phyloP scores from a whole-genome alignment of 2,329 filamentous ascomycete species.

The Cladosporium cucumerinum region DNA sequence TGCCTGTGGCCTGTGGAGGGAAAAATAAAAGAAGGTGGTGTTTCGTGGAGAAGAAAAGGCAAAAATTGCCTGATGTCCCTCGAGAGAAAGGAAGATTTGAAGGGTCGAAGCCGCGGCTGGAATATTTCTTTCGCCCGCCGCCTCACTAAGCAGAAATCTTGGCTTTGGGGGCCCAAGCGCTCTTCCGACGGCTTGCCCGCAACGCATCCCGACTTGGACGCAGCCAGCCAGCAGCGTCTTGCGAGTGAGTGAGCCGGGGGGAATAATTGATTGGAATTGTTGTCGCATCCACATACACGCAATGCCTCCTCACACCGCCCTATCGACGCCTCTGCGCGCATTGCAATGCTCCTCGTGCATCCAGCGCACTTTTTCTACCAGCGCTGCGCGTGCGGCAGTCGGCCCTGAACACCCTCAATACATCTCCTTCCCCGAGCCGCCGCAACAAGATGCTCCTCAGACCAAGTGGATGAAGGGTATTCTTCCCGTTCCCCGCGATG shows the following conservation, averaged over 20 bases:
- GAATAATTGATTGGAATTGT: neutral
- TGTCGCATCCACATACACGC: slow-evolving; percentile 19
- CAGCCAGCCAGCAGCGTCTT: neutral
- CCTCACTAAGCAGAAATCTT: slow-evolving; percentile 1
- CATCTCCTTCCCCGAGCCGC: slow-evolving; percentile 73
- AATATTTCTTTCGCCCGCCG: slow-evolving; percentile 10
- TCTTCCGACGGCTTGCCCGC: slow-evolving; percentile 1
- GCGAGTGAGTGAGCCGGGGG: neutral
- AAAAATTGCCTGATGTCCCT: slow-evolving; percentile 15
- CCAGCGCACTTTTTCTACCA: slow-evolving; percentile 44
- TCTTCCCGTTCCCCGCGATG: slow-evolving; percentile 75
- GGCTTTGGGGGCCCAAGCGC: neutral
- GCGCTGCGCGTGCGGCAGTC: slow-evolving; percentile 47
- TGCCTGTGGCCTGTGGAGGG: slow-evolving; percentile 8
- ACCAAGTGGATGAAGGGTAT: slow-evolving; percentile 64
- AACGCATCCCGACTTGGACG: slow-evolving; percentile 10
- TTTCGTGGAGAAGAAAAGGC: slow-evolving; percentile 5
- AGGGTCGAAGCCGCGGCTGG: slow-evolving; percentile 4
- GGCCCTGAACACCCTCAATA: slow-evolving; percentile 85
- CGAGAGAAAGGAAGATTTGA: neutral
- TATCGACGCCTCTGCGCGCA: slow-evolving; percentile 29
- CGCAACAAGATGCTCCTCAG: slow-evolving; percentile 61
- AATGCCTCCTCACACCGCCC: slow-evolving; percentile 42
- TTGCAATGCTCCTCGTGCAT: slow-evolving; percentile 37
- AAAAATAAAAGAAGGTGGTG: neutral